Conservation (phyloP, 352 stramenopile genomes). For the Phytophthora melonis region DNA sequence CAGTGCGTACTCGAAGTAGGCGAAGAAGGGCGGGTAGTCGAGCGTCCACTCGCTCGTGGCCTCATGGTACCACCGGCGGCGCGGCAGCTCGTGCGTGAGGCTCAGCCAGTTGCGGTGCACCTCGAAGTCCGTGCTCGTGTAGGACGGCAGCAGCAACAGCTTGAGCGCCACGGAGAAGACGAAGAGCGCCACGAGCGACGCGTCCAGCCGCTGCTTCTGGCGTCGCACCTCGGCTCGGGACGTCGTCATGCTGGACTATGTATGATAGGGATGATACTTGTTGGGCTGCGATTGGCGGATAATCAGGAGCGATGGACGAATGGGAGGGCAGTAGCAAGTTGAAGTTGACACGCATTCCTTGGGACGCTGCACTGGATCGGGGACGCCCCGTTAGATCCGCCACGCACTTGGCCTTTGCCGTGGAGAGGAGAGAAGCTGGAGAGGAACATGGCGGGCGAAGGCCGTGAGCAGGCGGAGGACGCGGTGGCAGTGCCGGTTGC, state of each 20-base stretch:
- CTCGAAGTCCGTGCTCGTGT: conserved; percentile 98
- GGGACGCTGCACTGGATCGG: conserved; percentile 3
- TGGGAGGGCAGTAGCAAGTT: conserved; percentile 1
- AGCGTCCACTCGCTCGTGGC: conserved; percentile 96
- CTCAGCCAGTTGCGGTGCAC: conserved; percentile 99
- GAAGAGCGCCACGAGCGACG: conserved; percentile 57
- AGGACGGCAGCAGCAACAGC: conserved; percentile 92
- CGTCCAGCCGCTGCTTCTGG: conserved; percentile 45
- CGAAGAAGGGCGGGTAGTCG: conserved; percentile 99
- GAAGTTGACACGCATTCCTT: conserved; percentile 27
- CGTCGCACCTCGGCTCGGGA: conserved; percentile 14
- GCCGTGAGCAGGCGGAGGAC: neutral
- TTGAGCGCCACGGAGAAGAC: conserved; percentile 75
- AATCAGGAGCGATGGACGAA: neutral
- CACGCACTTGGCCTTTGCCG: neutral
- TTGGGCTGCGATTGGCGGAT: conserved; percentile 18
- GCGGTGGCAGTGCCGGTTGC: too few relatives aligned
- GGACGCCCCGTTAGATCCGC: neutral
- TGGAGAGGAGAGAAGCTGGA: neutral
- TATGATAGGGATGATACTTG: conserved; percentile 16
- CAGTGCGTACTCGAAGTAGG: conserved; percentile 95
- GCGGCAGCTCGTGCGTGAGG: conserved; percentile 92
- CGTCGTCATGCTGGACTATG: conserved; percentile 15
- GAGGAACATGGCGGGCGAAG: neutral
- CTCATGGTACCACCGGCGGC: conserved; percentile 96